Base-by-base conservation (phyloP, 352 stramenopile species). In the Proteromonas lacertae region DNA sequence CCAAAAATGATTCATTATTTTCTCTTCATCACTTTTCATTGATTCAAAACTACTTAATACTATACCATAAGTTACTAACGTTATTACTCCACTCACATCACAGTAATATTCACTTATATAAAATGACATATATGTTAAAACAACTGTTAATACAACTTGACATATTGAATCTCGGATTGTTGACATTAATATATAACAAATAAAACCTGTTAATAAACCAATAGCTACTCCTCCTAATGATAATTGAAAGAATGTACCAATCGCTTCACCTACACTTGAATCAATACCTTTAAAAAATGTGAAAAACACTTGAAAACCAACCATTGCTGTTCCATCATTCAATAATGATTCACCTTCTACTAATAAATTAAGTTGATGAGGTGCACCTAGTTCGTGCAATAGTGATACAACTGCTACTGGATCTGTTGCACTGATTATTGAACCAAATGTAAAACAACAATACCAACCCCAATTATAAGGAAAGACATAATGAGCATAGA, bases 271-370 rank as follows among this genome's bases (percentile, higher is more conserved):
- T 12, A 8, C 9, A 21, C 4, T 22, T 6, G 2, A 14, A 4
- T 26, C 29, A 14, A 24, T 12, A 17, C 9, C 25, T 4, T 32
- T 44, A 1, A 23, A 9, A 6, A 14, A 20, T 8, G 4, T 16
- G n/a, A 39, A 52, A 43, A 68, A 55, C 8, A 67, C 42, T 7
- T 25, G 42, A 40, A 64, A 69, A 4, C 69, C 35, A 12, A 69
- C 56, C 0, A 70, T 43, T 10, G 56, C 48, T n/a, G 46, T 53
- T 2, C 58, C 56, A 28, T 69, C 56, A 32, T 69, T 69, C 18
- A 69, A 44, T 18, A 69, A 46, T 13, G 32, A 42, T 38, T 69
- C 59, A 23, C 56, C 59, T 17, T 53, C 29, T 42, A 69, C 53
- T 19, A 50, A 35, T n/a, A 59, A 53, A 14, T 48, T 56, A 4